Base-by-base conservation (phyloP, 2,329 filamentous ascomycete species). In the Venturia asperata region DNA sequence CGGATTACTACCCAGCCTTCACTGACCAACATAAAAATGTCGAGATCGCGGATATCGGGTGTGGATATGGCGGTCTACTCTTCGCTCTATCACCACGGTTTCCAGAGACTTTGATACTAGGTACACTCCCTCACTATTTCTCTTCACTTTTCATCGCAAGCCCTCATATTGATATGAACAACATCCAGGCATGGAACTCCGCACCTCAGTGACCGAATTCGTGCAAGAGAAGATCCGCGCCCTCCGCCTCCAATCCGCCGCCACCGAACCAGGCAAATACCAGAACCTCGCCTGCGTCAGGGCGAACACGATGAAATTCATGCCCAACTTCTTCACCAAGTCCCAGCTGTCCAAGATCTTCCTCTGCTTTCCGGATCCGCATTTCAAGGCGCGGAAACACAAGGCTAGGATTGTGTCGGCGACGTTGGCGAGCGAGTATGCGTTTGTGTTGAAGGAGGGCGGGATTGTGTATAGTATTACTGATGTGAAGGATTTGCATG, bases 251-350 rank as follows among this genome's bases (percentile, higher is more conserved):
- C 87, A 92, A 72, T 83, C 85, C 68, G 72, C 78, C 6, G 78
- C 79, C 6, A 73, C 5, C 41, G 69, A 70, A 49, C 76, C 75
- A 21, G 30, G 30, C n/a, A 76, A 79, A 60, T 97, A 91, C 75
- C 88, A 95, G 73, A 99, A 99, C 75, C 88, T 93, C 64, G 87
- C 89, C 42, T 95, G 91, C 73, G 81, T 99, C 61, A 88, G 94
- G 68, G 90, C 91, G 69, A 99, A 99, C 79, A 91, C 91, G 5
- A 99, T 99, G 94, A 99, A 99, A 76, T 99, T 97, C 77, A 81
- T 99, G n/a, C 93, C 95, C 68, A 97, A 99, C 74, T 96, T 97
- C 81, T 97, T 99, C 81, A 80, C 78, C 64, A 89, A 87, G 72
- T 81, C 79, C 17, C 92, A 97, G 74, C 85, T 99, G 17, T 85